Evolutionary conservation across 1,139 yeast genomes (phyloP).

Genomic region (Lodderomyces beijingensis): DNA sequence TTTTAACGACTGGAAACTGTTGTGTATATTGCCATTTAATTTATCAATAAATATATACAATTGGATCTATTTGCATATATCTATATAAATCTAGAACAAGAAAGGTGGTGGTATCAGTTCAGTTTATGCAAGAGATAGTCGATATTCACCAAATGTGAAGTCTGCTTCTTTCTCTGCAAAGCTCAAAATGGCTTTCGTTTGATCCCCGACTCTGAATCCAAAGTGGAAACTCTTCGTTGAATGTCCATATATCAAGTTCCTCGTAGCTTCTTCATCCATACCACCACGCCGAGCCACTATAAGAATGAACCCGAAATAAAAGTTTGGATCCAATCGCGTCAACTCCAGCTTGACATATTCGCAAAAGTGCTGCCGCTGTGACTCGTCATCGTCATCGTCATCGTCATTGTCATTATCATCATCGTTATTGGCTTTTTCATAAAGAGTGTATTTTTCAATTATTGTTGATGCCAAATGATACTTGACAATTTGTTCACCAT

Average conservation of each 20-base stretch:
- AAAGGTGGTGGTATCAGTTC: no score
- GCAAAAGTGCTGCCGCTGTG: conserved; percentile 10
- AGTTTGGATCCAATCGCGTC: background rate
- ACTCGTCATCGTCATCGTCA: background rate
- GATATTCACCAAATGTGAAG: conserved; percentile 36
- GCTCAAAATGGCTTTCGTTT: conserved; percentile 27
- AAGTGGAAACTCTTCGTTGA: conserved; percentile 43
- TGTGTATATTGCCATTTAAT: no score
- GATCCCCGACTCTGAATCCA: conserved; percentile 22
- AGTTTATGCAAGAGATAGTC: no score
- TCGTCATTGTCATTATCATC: background rate
- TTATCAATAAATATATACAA: no score
- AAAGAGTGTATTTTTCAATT: conserved; percentile 12
- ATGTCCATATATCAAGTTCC: conserved; percentile 34
- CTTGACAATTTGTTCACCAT: conserved; percentile 50
- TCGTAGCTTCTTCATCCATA: background rate
- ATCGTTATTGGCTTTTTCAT: background rate
- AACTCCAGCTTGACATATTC: conserved; percentile 12
- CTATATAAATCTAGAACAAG: conserved; percentile 4
- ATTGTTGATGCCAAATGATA: conserved; percentile 35
- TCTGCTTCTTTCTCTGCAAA: conserved; percentile 16
- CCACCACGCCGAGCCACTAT: conserved; percentile 13
- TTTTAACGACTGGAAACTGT: no score
- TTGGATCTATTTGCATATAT: background rate
- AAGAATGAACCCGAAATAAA: conserved; percentile 33